Evolutionary conservation across 495 filamentous ascomycete species (phyloP), one percentile per base, ranked within the genome.

Genomic region (Penicillium waksmanii): DNA sequence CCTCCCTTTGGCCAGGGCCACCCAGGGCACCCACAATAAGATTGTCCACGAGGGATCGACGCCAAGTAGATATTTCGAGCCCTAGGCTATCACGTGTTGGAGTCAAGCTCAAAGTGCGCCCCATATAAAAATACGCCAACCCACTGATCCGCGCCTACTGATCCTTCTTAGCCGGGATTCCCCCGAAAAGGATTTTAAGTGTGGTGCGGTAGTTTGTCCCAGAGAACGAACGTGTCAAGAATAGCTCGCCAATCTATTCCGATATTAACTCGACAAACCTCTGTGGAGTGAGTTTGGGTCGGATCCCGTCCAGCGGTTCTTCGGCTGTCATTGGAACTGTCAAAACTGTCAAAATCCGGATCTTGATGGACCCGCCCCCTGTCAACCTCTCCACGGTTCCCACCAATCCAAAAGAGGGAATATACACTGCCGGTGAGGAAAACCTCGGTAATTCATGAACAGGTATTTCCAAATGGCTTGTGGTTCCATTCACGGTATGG

Each of bases 101-200:
- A 5, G 27, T 31, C 36, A n/a, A n/a, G 36, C 36, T 38, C 12
- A 38, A 38, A 18, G 42, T 44, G 3, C 3, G 42, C 42, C 42
- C 42, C 42, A 17, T 44, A 44, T 38, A 31, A 31, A 31, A 31
- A 40, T 12, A 40, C 3, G 3, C 15, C 36, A 13, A 40, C 15
- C 42, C 42, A 44, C 42, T 18, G 42, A 44, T 44, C 42, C 42
- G 42, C 42, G 42, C 7, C 17, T 44, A 44, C 42, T 44, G 42
- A 44, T 44, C 42, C 42, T 44, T 44, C 17, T 2, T 19, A 9
- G 2, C 42, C 42, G 42, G 42, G 8, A 44, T 44, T 44, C 42
- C 42, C 42, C 42, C 42, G n/a, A 44, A 18, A 9, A 44, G 42
- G 42, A 44, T 44, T 44, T 44, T 44, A 44, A n/a, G 42, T 44